Base-by-base conservation (phyloP, 2,329 filamentous ascomycete species). In the Monosporascus sp. region DNA sequence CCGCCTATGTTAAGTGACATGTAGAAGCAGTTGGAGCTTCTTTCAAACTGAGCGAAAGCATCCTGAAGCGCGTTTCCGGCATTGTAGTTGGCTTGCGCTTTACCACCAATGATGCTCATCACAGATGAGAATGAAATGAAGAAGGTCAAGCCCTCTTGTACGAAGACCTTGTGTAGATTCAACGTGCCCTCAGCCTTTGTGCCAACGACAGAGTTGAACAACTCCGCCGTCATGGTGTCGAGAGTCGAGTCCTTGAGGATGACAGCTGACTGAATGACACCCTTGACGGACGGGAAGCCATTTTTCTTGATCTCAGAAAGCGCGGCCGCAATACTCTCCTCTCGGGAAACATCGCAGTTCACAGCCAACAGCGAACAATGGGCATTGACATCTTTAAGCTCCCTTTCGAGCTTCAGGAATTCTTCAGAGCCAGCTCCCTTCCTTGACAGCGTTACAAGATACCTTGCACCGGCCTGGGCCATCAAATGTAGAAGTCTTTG, bases 221-320 rank as follows among this genome's bases (percentile, higher is more conserved):
- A 20, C 15, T 45, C 43, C 3, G 11, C 11, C n/a, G 43, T 25
- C 43, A 45, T 45, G 20, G 43, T 27, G 25, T 62, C 60, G 27
- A 62, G 57, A 15, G 58, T 56, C n/a, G 50, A 51, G 31, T 62
- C 61, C 7, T 55, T 46, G 7, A 55, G 50, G 3, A 58, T 49
- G 41, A 60, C 56, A 39, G 55, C 53, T 0, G 49, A 45, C 25
- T 59, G 57, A 6, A 62, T 49, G 31, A 61, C 54, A 15, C 60
- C 60, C 7, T 38, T 48, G 7, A 62, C 36, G n/a, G 43, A 24
- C 7, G 43, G 43, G 7, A 45, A 24, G 20, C 43, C 43, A 7
- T 14, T 25, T 11, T n/a, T 20, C 39, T 43, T 43, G 39, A 43
- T 43, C 39, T 43, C 39, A 22, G 39, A 43, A n/a, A 43, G 20